Evolutionary conservation across 768 basidiomycete species (phyloP).

Genomic region (Hortiboletus flavorubellus): DNA sequence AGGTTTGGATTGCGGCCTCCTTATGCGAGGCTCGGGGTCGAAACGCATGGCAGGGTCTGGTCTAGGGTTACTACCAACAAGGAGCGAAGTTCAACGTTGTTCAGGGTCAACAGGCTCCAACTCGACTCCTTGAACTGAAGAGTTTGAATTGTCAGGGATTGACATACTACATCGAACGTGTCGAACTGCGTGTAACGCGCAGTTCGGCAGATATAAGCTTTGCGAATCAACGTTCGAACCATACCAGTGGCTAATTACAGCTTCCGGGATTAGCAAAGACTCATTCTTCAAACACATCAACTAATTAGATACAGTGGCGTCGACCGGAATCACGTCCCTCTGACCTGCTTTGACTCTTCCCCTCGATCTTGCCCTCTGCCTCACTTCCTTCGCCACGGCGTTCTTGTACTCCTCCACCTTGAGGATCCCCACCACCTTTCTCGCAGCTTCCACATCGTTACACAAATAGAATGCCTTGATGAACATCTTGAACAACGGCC

Average conservation of each 20-base stretch:
- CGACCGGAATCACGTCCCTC: not conserved
- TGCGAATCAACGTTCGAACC: not conserved
- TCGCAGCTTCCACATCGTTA: constrained; percentile 52
- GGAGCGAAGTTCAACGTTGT: not conserved
- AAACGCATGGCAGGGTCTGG: not conserved
- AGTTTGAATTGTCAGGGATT: not conserved
- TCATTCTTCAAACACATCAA: constrained; percentile 3
- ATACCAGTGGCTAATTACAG: not conserved
- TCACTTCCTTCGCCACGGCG: constrained; percentile 8
- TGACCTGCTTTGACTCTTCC: constrained; percentile 18
- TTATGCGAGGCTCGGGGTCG: not conserved
- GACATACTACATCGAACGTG: not conserved
- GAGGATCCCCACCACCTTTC: constrained; percentile 52
- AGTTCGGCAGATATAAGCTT: not conserved
- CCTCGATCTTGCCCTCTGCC: constrained; percentile 17
- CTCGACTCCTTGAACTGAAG: not conserved
- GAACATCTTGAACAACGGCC: constrained; percentile 72
- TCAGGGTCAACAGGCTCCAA: not conserved
- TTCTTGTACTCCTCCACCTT: constrained; percentile 36
- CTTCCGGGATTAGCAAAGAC: not conserved
- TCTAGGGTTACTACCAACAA: not conserved
- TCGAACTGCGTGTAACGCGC: not conserved
- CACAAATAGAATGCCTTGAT: constrained; percentile 58
- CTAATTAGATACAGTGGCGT: constrained; percentile 3
- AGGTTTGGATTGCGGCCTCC: not conserved